phyloP scores from a whole-genome alignment of 257 asterid species.

The Solanum pinnatisectum region DNA sequence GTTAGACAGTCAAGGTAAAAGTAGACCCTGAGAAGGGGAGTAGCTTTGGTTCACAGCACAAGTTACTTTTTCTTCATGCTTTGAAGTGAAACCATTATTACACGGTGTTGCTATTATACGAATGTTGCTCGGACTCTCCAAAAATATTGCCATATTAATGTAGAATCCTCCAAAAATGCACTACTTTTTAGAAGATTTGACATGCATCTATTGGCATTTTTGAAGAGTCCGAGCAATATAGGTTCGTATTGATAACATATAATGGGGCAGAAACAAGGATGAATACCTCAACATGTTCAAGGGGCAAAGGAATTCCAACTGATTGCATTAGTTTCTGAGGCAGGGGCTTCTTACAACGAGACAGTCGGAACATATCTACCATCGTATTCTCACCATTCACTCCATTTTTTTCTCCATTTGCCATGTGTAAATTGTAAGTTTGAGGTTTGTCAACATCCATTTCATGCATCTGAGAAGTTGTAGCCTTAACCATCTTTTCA shows the following conservation, averaged over 20 bases:
- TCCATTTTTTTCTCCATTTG: slow-evolving; percentile 48
- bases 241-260: neutral
- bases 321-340: slow-evolving; percentile 61
- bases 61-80: neutral
- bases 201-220: neutral
- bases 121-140: neutral
- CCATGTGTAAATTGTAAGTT: slow-evolving; percentile 21
- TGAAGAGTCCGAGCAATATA: neutral
- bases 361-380: slow-evolving; percentile 75
- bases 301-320: slow-evolving; percentile 76
- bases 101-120: neutral
- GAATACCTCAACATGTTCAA: slow-evolving; percentile 76
- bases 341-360: slow-evolving; percentile 68
- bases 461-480: slow-evolving; percentile 36
- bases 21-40: neutral
- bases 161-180: neutral
- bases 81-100: neutral
- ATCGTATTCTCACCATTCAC: slow-evolving; percentile 46
- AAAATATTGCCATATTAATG: neutral
- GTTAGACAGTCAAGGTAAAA: neutral
- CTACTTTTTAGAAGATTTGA: neutral
- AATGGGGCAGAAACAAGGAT: neutral
- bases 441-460: slow-evolving; percentile 53
- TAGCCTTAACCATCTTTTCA: slow-evolving; percentile 59
- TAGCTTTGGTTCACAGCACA: neutral